These are phyloP conservation scores for Phycomyces blakesleeanus DNA, from an alignment of 192 early-diverging fungal species.

Conservation along the genomic window DNA sequence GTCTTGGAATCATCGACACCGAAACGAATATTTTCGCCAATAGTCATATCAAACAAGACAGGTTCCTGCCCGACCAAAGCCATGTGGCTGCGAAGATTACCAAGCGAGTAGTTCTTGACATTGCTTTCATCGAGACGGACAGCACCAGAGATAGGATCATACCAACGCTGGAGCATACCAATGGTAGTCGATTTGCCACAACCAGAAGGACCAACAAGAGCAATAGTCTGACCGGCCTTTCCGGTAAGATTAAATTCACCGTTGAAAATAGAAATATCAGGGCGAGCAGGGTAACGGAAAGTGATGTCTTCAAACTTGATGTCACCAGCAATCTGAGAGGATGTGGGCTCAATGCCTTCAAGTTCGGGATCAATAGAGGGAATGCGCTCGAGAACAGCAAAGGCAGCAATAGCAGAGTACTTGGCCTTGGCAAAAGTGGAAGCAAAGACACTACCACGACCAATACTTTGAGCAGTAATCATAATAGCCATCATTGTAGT, in stretches of 20 bases:
- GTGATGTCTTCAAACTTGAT: constrained; percentile 50
- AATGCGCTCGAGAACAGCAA: constrained; percentile 65
- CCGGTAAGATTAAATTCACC: constrained; percentile 49
- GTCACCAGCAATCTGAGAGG: constrained; percentile 40
- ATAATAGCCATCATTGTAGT: constrained; percentile 76
- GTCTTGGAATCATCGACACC: constrained; percentile 38
- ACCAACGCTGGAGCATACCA: constrained; percentile 70
- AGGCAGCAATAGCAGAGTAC: constrained; percentile 67
- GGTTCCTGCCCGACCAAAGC: constrained; percentile 90
- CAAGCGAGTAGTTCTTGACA: constrained; percentile 57
- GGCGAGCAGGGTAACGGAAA: constrained; percentile 72
- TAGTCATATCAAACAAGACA: constrained; percentile 79
- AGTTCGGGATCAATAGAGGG: constrained; percentile 60
- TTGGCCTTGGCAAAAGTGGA: constrained; percentile 77
- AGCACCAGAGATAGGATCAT: constrained; percentile 63
- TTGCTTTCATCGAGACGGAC: constrained; percentile 60
- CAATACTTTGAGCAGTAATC: constrained; percentile 62
- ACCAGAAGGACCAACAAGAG: constrained; percentile 80
- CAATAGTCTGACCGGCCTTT: constrained; percentile 67
- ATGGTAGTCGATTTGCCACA: constrained; percentile 77
- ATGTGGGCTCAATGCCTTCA: constrained; percentile 33
- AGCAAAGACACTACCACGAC: constrained; percentile 64
- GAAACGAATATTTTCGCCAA: constrained; percentile 83
- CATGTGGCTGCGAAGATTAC: constrained; percentile 62
- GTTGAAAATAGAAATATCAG: constrained; percentile 53